Conservation (phyloP, 495 filamentous ascomycete genomes). For the Podospora sp. region DNA sequence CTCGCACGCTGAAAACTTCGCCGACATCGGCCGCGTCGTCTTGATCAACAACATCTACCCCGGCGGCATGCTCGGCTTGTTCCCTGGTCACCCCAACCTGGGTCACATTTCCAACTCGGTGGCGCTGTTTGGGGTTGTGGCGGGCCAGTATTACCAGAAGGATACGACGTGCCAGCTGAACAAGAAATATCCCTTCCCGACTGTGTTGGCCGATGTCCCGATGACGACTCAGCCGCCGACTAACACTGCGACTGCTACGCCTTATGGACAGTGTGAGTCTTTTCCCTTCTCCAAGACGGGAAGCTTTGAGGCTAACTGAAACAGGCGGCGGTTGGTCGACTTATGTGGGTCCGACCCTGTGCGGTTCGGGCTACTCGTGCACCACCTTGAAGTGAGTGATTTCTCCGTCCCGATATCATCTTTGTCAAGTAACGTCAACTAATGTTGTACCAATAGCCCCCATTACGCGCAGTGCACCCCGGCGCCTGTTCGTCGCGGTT, state of each 20-base stretch:
- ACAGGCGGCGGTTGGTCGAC: no score
- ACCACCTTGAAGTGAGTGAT: not conserved
- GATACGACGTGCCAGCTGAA: not conserved
- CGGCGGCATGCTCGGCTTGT: not conserved
- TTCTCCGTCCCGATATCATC: not conserved
- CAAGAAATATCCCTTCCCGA: no score
- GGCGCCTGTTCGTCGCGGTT: no score
- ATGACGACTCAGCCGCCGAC: no score
- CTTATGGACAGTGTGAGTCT: no score
- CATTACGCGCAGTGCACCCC: no score
- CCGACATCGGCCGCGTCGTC: constrained; percentile 2
- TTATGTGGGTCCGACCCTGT: not conserved
- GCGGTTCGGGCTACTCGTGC: not conserved
- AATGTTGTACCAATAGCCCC: no score
- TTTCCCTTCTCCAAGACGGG: no score
- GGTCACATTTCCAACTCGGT: not conserved
- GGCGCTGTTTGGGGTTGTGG: not conserved
- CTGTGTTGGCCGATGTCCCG: no score
- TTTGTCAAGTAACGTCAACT: no score
- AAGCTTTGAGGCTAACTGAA: no score
- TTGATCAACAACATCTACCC: not conserved
- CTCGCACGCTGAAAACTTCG: not conserved
- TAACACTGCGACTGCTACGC: no score
- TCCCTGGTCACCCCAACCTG: not conserved
- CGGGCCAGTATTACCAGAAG: not conserved